Percentiles rank a stretch among this genome's conserved stretches.
Evolutionary conservation across 768 basidiomycete species (phyloP).

Genomic region (Lactarius sanguifluus): DNA sequence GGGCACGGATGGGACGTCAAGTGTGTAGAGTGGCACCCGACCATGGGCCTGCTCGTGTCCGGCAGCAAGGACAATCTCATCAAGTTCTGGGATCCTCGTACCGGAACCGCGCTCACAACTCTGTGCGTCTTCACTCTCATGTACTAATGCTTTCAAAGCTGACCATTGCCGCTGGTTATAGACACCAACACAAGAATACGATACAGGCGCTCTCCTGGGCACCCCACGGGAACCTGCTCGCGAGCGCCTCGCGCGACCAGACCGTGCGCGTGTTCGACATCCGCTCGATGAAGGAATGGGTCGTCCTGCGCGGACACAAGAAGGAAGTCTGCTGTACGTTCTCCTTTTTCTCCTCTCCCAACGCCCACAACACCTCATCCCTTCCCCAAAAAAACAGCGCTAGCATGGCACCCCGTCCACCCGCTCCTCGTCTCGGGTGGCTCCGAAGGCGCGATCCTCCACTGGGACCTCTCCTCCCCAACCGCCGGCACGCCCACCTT

Average conservation of each 20-base stretch:
- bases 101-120: constrained; percentile 86
- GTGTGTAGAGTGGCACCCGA: constrained; percentile 98
- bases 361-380: neutral
- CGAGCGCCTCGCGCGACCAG: constrained; percentile 93
- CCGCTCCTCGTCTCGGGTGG: constrained; percentile 92
- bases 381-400: constrained; percentile 47
- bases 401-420: constrained; percentile 96
- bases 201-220: constrained; percentile 93
- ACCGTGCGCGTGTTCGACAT: constrained; percentile 97
- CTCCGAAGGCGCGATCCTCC: constrained; percentile 88
- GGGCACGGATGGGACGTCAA: constrained; percentile 99
- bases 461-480: constrained; percentile 81
- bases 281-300: constrained; percentile 94
- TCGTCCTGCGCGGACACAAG: constrained; percentile 91
- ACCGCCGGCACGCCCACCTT: constrained; percentile 49
- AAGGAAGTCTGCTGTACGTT: constrained; percentile 95
- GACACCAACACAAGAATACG: constrained; percentile 96
- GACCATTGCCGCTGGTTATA: constrained; percentile 34
- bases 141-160: too few species aligned
- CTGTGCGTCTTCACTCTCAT: constrained; percentile 52
- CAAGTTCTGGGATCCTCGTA: constrained; percentile 99
- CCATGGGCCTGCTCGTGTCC: constrained; percentile 90
- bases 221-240: constrained; percentile 90
- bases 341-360: too few species aligned
- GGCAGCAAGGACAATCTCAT: constrained; percentile 98